Percentiles rank a stretch among this genome's conserved stretches.
phyloP scores from a whole-genome alignment of 2,329 filamentous ascomycete species.

The Fusarium hainanense region DNA sequence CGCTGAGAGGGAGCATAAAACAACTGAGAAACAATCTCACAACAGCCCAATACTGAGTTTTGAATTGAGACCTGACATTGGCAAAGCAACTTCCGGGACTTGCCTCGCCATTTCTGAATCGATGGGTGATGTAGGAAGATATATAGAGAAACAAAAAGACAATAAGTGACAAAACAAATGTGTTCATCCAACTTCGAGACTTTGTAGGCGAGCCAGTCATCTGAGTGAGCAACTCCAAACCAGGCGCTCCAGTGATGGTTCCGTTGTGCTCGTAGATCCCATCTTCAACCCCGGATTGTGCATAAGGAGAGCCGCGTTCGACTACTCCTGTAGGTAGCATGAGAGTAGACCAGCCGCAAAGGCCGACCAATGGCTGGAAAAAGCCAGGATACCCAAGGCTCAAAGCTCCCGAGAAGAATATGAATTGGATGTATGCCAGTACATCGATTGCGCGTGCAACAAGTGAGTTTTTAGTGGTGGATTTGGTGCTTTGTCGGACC shows the following conservation, averaged over 20 bases:
- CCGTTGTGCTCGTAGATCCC: conserved; percentile 75
- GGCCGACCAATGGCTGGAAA: conserved; percentile 76
- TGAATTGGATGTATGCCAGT: conserved; percentile 79
- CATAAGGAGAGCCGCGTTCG: conserved; percentile 39
- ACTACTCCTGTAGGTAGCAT: conserved; percentile 61
- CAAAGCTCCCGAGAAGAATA: conserved; percentile 75
- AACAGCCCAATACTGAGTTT: conserved; percentile 56
- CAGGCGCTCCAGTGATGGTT: conserved; percentile 64
- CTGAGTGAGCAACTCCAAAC: conserved; percentile 74
- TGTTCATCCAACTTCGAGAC: conserved; percentile 74
- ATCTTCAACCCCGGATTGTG: conserved; percentile 52
- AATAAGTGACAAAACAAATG: conserved; percentile 72
- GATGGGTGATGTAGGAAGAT: conserved; percentile 56
- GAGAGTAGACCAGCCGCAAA: conserved; percentile 73
- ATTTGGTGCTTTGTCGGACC: not conserved
- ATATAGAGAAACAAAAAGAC: conserved; percentile 69
- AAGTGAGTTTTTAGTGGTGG: not conserved
- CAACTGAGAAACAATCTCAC: conserved; percentile 80
- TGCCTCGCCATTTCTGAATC: fast-evolving
- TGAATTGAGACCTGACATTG: conserved; percentile 50
- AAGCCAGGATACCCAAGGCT: conserved; percentile 78
- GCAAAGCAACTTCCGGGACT: fast-evolving
- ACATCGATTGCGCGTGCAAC: conserved; percentile 58
- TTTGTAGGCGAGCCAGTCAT: conserved; percentile 72
- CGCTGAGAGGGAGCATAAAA: conserved; percentile 77